phyloP scores from a whole-genome alignment of 2,329 filamentous ascomycete genomes.

The Neurospora crassa region DNA sequence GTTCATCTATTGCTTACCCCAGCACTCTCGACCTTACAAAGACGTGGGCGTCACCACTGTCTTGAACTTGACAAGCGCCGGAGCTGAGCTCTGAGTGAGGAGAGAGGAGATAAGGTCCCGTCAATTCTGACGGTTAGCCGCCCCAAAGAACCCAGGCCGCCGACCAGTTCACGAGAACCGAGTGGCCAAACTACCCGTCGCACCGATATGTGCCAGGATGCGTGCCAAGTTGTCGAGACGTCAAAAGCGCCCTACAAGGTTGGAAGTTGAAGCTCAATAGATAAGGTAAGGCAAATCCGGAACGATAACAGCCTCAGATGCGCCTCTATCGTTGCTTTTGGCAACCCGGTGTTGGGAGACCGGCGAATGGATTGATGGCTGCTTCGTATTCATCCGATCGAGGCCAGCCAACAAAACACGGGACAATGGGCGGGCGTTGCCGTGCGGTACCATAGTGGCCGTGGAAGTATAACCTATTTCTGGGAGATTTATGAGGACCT shows the following conservation, averaged over 20 bases:
- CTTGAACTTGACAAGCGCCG: background rate
- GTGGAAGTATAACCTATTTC: background rate
- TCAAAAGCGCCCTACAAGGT: background rate
- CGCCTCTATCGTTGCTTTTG: background rate
- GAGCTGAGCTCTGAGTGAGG: background rate
- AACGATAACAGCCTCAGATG: background rate
- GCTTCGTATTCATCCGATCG: background rate
- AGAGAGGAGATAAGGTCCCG: background rate
- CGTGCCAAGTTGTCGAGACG: background rate
- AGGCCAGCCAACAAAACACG: background rate
- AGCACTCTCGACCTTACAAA: background rate
- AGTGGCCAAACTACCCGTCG: background rate
- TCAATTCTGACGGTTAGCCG: background rate
- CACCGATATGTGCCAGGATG: background rate
- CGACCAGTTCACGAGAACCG: background rate
- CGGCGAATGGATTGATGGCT: background rate
- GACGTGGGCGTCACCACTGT: background rate
- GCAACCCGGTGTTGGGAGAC: background rate
- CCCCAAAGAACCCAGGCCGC: background rate
- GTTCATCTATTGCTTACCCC: background rate
- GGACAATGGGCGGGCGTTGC: background rate
- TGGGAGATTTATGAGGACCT: background rate
- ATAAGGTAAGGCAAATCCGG: background rate
- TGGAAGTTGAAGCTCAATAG: background rate
- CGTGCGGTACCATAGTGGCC: background rate